These are phyloP conservation scores for Kwoniella pini DNA, from an alignment of 768 basidiomycete species.

Conservation along the genomic window DNA sequence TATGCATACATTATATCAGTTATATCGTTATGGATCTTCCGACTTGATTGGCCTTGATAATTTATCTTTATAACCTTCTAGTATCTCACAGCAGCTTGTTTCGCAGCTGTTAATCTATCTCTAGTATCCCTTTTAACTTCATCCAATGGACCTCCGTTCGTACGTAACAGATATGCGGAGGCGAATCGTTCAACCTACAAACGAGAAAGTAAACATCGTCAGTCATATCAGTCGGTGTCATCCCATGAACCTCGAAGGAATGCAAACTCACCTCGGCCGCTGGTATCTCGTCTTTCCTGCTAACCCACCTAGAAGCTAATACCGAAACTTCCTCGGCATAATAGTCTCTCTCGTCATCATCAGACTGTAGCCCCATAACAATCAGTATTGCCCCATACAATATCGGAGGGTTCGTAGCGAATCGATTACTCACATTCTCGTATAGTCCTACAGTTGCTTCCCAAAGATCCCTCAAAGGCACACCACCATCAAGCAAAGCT, in stretches of 20 bases:
- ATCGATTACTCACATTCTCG: conserved; percentile 19
- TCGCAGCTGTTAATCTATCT: conserved; percentile 22
- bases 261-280: conserved; percentile 44
- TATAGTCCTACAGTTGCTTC: conserved; percentile 41
- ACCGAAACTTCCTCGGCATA: conserved; percentile 46
- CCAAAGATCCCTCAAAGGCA: conserved; percentile 82
- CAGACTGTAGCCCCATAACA: conserved; percentile 12
- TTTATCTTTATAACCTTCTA: no score
- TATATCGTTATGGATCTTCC: no score
- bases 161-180: conserved; percentile 33
- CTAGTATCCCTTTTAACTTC: conserved; percentile 20
- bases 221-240: not conserved
- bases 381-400: no score
- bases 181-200: conserved; percentile 41
- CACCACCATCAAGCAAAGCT: conserved; percentile 75
- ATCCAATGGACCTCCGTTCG: conserved; percentile 9
- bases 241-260: no score
- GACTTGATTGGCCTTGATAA: no score
- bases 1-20: not conserved
- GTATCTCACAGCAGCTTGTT: conserved; percentile 30
- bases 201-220: not conserved
- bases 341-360: conserved; percentile 40
- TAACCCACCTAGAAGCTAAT: conserved; percentile 48
- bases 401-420: no score
- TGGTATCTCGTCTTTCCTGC: conserved; percentile 45